Evolutionary conservation across 306 rosid genomes (phyloP), one percentile per base, ranked within the genome.

Genomic region (Cotoneaster glaucophyllus): DNA sequence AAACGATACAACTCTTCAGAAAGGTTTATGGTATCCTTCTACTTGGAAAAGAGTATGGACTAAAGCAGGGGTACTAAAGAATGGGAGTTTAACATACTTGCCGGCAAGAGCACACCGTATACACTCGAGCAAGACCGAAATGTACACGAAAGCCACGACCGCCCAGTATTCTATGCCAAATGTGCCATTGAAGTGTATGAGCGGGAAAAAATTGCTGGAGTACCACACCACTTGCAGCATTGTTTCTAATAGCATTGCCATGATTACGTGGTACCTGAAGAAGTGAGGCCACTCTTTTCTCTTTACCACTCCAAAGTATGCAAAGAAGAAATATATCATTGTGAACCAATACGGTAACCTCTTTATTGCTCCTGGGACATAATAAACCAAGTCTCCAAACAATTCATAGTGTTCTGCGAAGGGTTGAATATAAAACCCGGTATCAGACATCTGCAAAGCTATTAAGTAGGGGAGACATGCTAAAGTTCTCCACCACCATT

Each of bases 401-500:
- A 58, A 26, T 19, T 86, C 82, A 1, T 81, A 84, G 61, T 83
- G 91, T 31, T 80, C 90, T 53, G 88, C 34, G 18, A 91, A 77
- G 68, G 91, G 97, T 61, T 80, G 83, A 53, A 94, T 64, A 76
- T 71, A 90, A 63, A 80, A 77, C 68, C 96, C 97, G 39, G 96
- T 77, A 26, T 86, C 93, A 11, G 98, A 91, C 84, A 87, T 82
- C 84, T 87, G 90, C 82, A 90, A 32, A 53, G 97, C 87, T 9
- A 86, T 31, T 39, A 94, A 82, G 78, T 94, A 91, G 57, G 98
- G 98, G 62, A 87, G 11, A 59, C 96, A 90, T 15, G 91, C 90
- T 77, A 94, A 75, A 77, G 90, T 87, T 76, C 98, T 89, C 96
- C 93, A 88, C 97, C 96, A 88, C 98, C 98, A 94, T 67, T 87